Evolutionary conservation across 2,329 filamentous ascomycete genomes (phyloP).

Genomic region (Calonectria naviculata): DNA sequence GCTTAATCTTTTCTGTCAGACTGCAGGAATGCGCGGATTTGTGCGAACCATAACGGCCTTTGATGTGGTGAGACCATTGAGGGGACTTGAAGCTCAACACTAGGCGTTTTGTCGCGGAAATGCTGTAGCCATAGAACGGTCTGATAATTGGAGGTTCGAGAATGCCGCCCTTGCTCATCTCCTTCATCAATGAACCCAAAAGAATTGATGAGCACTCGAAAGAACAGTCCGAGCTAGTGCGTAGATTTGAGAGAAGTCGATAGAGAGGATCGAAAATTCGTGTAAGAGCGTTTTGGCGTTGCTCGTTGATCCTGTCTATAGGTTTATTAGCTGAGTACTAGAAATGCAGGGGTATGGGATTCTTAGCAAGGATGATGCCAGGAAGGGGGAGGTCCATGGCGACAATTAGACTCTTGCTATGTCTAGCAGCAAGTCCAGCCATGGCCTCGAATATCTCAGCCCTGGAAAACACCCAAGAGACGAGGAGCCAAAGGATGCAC

Average conservation of each 20-base stretch:
- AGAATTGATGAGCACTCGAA: constrained; percentile 29
- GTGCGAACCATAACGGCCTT: background rate
- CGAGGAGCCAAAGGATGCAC: constrained; percentile 14
- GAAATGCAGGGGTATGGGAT: background rate
- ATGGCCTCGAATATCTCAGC: background rate
- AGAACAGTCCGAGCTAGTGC: background rate
- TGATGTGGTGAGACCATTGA: background rate
- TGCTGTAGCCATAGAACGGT: background rate
- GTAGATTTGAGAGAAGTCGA: background rate
- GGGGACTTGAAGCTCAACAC: background rate
- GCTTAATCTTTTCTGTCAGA: background rate
- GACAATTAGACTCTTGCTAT: constrained; percentile 16
- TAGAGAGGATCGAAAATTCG: background rate
- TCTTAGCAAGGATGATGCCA: background rate
- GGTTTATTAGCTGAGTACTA: background rate
- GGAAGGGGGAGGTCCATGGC: constrained; percentile 8
- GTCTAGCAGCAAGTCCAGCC: constrained; percentile 11
- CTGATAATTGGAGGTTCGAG: constrained; percentile 2
- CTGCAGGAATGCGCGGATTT: background rate
- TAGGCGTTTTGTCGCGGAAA: background rate
- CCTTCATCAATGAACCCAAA: constrained; percentile 28
- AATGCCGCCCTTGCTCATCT: background rate
- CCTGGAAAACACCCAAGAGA: constrained; percentile 29
- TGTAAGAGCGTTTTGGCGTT: background rate
- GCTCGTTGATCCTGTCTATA: constrained; percentile 9